A percentile compares a stretch with the other conserved stretches of the same genome.
Evolutionary conservation across 495 filamentous ascomycete genomes (phyloP).

Genomic region (Pyronema domesticum): DNA sequence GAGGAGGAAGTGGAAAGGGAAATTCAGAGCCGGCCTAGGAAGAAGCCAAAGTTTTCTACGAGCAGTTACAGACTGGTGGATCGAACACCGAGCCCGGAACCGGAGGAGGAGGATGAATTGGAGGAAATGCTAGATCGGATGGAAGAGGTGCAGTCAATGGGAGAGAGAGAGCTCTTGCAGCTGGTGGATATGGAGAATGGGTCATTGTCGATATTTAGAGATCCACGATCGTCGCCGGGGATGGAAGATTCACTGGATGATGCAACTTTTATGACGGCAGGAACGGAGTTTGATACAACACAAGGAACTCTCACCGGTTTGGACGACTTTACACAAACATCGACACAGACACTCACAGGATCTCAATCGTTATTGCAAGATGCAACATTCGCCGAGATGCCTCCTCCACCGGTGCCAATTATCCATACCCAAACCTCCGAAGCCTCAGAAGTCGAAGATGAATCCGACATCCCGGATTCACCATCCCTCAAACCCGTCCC

Average conservation of each 20-base stretch:
- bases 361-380: neutral
- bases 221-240: neutral
- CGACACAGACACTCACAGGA: too few species aligned
- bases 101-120: neutral
- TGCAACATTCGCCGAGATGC: conserved; percentile 5
- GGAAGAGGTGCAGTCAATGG: neutral
- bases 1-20: conserved; percentile 42
- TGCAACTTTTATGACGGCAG: neutral
- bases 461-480: conserved; percentile 12
- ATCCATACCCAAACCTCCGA: conserved; percentile 4
- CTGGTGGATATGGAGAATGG: neutral
- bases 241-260: neutral
- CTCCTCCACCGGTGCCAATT: conserved; percentile 15
- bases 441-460: neutral
- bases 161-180: neutral
- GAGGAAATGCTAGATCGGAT: neutral
- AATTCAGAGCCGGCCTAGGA: conserved; percentile 43
- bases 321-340: too few species aligned
- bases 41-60: conserved; percentile 44
- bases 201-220: neutral
- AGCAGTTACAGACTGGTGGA: conserved; percentile 27
- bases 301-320: too few species aligned
- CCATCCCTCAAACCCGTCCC: conserved; percentile 22
- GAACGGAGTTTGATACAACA: too few species aligned
- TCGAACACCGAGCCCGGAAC: conserved; percentile 2